Percentiles rank a stretch among this genome's conserved stretches.
phyloP scores from a whole-genome alignment of 208 protist genomes.

The Leishmania arabica region DNA sequence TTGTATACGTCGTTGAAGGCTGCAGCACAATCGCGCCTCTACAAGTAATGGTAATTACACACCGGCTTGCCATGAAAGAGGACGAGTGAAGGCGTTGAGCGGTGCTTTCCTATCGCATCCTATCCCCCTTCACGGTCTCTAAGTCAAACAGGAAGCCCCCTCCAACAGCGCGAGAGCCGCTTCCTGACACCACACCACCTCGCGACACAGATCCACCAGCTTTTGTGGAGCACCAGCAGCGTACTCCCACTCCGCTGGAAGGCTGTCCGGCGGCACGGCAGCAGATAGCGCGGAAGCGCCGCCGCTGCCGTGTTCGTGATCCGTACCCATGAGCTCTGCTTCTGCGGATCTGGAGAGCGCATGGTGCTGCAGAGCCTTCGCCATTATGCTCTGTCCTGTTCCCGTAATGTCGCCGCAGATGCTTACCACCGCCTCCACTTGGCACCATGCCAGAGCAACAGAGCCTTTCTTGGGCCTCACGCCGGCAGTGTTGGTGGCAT shows the following conservation, averaged over 20 bases:
- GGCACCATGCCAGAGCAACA: background rate
- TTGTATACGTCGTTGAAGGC: background rate
- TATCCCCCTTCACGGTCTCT: background rate
- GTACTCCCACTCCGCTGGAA: slow-evolving; percentile 16
- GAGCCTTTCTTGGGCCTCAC: background rate
- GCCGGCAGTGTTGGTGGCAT: background rate
- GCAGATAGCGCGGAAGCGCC: background rate
- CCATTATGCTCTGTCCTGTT: background rate
- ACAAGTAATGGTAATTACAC: background rate
- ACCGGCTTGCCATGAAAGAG: background rate
- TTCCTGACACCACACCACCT: slow-evolving; percentile 23
- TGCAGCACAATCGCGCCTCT: no score
- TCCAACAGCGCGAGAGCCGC: slow-evolving; percentile 21
- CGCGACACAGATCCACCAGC: slow-evolving; percentile 17
- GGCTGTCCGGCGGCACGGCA: background rate
- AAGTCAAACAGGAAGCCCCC: slow-evolving; percentile 1
- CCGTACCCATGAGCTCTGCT: background rate
- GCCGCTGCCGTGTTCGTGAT: no score
- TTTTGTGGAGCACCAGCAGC: slow-evolving; percentile 3
- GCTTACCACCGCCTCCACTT: slow-evolving; percentile 16
- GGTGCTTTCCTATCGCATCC: background rate
- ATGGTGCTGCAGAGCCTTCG: slow-evolving; percentile 16
- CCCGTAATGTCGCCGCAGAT: slow-evolving; percentile 22
- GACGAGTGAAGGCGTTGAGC: no score
- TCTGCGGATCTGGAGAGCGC: slow-evolving; percentile 8